These are phyloP conservation scores for Xerocomellus intermedius DNA, from an alignment of 768 basidiomycete species.

Conservation along the genomic window DNA sequence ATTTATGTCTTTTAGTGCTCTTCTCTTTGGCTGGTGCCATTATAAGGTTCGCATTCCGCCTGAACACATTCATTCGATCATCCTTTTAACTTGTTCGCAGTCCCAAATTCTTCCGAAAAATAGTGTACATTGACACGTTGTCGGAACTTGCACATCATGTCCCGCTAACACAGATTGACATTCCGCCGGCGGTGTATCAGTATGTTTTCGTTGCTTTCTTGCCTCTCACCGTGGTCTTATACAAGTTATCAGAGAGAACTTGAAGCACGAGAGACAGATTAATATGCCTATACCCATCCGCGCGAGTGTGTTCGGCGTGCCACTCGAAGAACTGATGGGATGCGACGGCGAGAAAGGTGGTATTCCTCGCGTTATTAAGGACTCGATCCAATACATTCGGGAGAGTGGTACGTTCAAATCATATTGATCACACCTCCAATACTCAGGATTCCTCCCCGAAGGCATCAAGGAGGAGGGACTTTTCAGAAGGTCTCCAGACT, in stretches of 20 bases:
- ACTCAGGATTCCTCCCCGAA: constrained; percentile 8
- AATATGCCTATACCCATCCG: constrained; percentile 58
- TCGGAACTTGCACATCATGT: constrained; percentile 75
- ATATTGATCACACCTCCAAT: background rate
- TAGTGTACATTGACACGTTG: constrained; percentile 72
- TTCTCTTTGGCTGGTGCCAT: constrained; percentile 87
- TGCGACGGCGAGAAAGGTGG: constrained; percentile 78
- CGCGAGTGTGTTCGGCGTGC: constrained; percentile 74
- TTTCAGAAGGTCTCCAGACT: constrained; percentile 79
- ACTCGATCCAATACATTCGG: constrained; percentile 69
- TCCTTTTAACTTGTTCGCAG: constrained; percentile 36
- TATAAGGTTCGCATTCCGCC: constrained; percentile 56
- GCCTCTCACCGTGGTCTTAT: background rate
- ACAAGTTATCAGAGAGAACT: constrained; percentile 61
- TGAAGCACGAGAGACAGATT: constrained; percentile 70
- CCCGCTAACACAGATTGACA: constrained; percentile 85
- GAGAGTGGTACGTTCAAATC: constrained; percentile 42
- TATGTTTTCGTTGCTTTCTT: constrained; percentile 38
- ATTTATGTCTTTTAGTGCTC: constrained; percentile 54
- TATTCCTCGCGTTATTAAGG: constrained; percentile 77
- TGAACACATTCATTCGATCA: background rate
- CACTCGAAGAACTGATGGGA: constrained; percentile 82
- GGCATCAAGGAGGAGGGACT: constrained; percentile 73
- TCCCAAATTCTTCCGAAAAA: constrained; percentile 88
- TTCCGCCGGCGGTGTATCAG: constrained; percentile 81